Percentiles rank a stretch among this genome's conserved stretches.
Conservation (phyloP, 2,329 filamentous ascomycete species). For the Graphilbum fragrans region DNA sequence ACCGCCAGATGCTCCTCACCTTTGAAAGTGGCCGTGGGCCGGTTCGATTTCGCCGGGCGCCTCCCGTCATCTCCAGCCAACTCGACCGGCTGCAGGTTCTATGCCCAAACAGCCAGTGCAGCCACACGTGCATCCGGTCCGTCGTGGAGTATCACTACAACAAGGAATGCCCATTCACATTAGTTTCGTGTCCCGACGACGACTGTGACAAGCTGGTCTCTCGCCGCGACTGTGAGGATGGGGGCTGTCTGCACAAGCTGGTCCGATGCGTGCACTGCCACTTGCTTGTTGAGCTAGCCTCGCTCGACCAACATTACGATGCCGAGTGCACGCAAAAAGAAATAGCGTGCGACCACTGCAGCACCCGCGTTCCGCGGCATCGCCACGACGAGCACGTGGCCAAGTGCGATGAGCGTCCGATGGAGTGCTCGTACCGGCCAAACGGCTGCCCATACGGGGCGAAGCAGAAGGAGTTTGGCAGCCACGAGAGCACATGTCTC, state of each 20-base stretch:
- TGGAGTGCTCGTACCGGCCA: constrained; percentile 32
- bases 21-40: constrained; percentile 14
- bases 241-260: constrained; percentile 43
- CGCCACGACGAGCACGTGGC: constrained; percentile 34
- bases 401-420: constrained; percentile 29
- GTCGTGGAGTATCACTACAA: constrained; percentile 43
- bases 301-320: constrained; percentile 31
- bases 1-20: constrained; percentile 32
- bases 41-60: constrained; percentile 16
- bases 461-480: constrained; percentile 26
- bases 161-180: constrained; percentile 42
- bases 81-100: constrained; percentile 46
- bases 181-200: constrained; percentile 42
- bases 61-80: constrained; percentile 42
- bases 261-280: constrained; percentile 42
- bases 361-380: constrained; percentile 28
- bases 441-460: constrained; percentile 33
- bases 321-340: constrained; percentile 32
- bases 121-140: constrained; percentile 36
- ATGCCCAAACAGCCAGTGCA: constrained; percentile 47
- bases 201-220: constrained; percentile 38
- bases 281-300: constrained; percentile 31
- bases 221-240: constrained; percentile 33
- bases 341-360: constrained; percentile 37
- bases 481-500: constrained; percentile 35